A percentile compares a stretch with the other conserved stretches of the same genome.
phyloP scores from a whole-genome alignment of 2,329 filamentous ascomycete genomes.

The Knoxdaviesia proteae region DNA sequence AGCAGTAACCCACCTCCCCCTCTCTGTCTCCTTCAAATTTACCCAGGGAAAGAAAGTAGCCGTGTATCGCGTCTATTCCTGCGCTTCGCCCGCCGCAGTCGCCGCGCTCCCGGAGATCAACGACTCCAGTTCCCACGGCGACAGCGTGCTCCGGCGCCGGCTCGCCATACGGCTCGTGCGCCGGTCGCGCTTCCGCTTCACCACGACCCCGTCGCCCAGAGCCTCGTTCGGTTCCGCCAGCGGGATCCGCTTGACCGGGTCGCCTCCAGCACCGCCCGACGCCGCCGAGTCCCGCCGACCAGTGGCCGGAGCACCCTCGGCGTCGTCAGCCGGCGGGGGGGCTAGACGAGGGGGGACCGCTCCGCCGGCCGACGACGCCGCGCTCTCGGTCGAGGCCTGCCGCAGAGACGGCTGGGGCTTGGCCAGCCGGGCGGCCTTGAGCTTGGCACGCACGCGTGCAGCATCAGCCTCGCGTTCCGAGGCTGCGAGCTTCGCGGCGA shows the following conservation, averaged over 20 bases:
- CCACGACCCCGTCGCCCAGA: slow-evolving; percentile 3
- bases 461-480: slow-evolving; percentile 43
- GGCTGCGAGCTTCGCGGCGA: slow-evolving; percentile 41
- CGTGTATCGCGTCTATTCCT: too few relatives aligned
- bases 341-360: slow-evolving; percentile 7
- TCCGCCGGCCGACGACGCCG: slow-evolving; percentile 9
- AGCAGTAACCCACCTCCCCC: too few relatives aligned
- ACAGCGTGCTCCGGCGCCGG: slow-evolving; percentile 53
- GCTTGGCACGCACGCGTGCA: slow-evolving; percentile 39
- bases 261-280: slow-evolving; percentile 6
- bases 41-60: too few relatives aligned
- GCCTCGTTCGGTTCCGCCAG: too few relatives aligned
- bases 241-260: slow-evolving; percentile 13
- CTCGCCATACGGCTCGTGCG: slow-evolving; percentile 34
- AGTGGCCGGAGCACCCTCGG: background rate
- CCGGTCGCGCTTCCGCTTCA: slow-evolving; percentile 28
- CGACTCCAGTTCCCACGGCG: slow-evolving; percentile 51
- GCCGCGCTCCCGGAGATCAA: slow-evolving; percentile 24
- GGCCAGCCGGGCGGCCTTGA: slow-evolving; percentile 28
- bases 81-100: too few relatives aligned
- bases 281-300: too few relatives aligned
- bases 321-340: slow-evolving; percentile 6
- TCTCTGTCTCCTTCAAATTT: too few relatives aligned
- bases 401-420: slow-evolving; percentile 6
- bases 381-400: slow-evolving; percentile 7